A percentile compares a stretch with the other conserved stretches of the same genome.
phyloP scores from a whole-genome alignment of 345 rosid species.

The Ceriops tagal region DNA sequence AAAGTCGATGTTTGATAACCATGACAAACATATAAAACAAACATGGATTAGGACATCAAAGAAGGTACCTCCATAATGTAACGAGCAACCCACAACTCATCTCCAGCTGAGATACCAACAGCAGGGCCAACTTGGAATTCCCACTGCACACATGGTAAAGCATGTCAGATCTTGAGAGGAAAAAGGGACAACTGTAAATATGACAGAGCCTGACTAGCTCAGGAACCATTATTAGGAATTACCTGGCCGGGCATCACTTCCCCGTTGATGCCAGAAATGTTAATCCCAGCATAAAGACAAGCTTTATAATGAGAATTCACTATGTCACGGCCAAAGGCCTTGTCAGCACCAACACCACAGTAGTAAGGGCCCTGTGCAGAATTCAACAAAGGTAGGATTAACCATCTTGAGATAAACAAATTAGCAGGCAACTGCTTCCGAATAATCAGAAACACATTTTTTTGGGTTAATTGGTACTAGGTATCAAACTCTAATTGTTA shows the following conservation, averaged over 20 bases:
- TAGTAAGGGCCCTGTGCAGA: constrained; percentile 22
- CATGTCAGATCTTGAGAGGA: no score
- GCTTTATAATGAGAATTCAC: constrained; percentile 27
- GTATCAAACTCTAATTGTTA: no score
- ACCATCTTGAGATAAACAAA: no score
- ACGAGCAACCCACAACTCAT: constrained; percentile 24
- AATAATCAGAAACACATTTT: no score
- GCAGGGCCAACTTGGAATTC: constrained; percentile 29
- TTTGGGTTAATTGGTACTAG: no score
- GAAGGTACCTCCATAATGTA: constrained; percentile 22
- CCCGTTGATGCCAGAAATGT: constrained; percentile 22
- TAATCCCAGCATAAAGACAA: constrained; percentile 23
- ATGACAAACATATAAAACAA: background rate
- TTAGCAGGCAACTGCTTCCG: no score
- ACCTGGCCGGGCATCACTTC: constrained; percentile 33
- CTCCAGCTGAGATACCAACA: constrained; percentile 23
- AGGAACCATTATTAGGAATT: background rate
- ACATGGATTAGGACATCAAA: background rate
- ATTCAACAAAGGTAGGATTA: background rate
- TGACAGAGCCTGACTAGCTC: no score
- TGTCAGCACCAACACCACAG: constrained; percentile 26
- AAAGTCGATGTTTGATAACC: no score
- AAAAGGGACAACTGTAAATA: no score
- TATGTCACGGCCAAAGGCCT: constrained; percentile 24
- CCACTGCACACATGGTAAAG: constrained; percentile 11